phyloP scores from a whole-genome alignment of 164 flowering plant species.

The Vitis labrusca region DNA sequence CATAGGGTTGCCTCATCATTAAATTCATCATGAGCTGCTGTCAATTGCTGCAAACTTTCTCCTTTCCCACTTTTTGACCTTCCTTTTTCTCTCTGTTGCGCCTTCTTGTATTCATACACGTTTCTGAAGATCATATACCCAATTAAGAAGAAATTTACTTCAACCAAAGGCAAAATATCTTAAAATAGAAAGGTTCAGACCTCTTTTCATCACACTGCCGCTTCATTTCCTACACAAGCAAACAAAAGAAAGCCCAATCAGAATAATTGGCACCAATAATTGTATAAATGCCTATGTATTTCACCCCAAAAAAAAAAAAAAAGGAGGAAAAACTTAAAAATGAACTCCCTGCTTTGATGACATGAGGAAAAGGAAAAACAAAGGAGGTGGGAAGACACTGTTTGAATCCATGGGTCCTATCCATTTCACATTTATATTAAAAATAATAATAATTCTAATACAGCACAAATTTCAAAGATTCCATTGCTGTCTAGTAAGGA shows the following conservation, averaged over 20 bases:
- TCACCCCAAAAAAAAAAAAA: neutral
- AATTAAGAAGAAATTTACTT: slow-evolving; percentile 18
- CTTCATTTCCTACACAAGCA: slow-evolving; percentile 83
- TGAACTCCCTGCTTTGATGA: no score
- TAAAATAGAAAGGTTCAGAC: slow-evolving; percentile 30
- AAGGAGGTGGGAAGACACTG: no score
- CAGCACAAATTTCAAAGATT: no score
- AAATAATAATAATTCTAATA: no score
- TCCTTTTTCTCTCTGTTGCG: slow-evolving; percentile 67
- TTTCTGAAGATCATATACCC: slow-evolving; percentile 42
- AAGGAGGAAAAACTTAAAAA: neutral
- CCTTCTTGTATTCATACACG: slow-evolving; percentile 65
- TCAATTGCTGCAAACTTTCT: slow-evolving; percentile 58
- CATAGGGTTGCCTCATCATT: slow-evolving; percentile 84
- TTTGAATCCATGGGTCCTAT: no score
- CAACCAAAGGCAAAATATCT: slow-evolving; percentile 7
- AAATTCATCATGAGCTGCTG: slow-evolving; percentile 70
- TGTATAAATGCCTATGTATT: no score
- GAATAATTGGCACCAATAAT: neutral
- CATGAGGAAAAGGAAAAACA: no score
- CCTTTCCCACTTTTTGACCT: slow-evolving; percentile 63
- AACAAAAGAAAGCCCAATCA: slow-evolving; percentile 13
- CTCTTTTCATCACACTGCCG: slow-evolving; percentile 92
- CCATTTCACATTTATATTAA: no score
- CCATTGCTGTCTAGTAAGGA: no score